Evolutionary conservation across 116 monocot species (phyloP), one percentile per base, ranked within the genome.

Genomic region (Cymodocea nodosa): DNA sequence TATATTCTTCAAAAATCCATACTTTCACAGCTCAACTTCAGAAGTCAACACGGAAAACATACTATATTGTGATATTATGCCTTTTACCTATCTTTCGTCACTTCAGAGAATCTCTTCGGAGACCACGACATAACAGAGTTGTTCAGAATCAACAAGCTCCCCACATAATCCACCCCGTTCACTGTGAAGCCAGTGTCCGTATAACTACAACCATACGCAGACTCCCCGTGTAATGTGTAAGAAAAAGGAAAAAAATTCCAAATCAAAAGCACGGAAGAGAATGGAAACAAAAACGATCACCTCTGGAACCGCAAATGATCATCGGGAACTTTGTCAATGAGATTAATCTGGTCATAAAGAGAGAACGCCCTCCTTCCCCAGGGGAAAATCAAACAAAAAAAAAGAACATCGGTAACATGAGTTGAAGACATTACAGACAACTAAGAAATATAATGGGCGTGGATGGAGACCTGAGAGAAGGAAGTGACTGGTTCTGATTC

Each of bases 311-410:
- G 90, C 35, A 95, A 76, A 64, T 95, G 87, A 50, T 78, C 95
- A 15, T 95, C 90, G 5, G 95, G 90, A 52, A 85, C 85, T 66
- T 36, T 82, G 69, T 95, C 90, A 70, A 90, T 90, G 77, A 95
- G 87, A 78, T 95, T 95, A 62, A 95, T 95, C 87, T 95, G 95
- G 53, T 95, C 95, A 52, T 90, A 95, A 0, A 95, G 90, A 8
- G 95, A 95, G 62, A 95, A 95, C 10, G 85, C 79, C 51, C 95
- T 83, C 80, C 94, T 94, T 15, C 62, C 8, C 59, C 6, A 24
- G 24, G 30, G 34, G 34, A 59, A 22, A 4, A 60, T 35, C 24
- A 60, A 16, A 36, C 14, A 37, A 17, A n/a, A 62, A n/a, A 24
- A 34, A 12, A 15, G n/a, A 12, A 60, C 11, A 58, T 25, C 25